Percentiles rank a stretch among this genome's conserved stretches.
phyloP scores from a whole-genome alignment of 176 grass and related monocot species.

The Musa acuminata region DNA sequence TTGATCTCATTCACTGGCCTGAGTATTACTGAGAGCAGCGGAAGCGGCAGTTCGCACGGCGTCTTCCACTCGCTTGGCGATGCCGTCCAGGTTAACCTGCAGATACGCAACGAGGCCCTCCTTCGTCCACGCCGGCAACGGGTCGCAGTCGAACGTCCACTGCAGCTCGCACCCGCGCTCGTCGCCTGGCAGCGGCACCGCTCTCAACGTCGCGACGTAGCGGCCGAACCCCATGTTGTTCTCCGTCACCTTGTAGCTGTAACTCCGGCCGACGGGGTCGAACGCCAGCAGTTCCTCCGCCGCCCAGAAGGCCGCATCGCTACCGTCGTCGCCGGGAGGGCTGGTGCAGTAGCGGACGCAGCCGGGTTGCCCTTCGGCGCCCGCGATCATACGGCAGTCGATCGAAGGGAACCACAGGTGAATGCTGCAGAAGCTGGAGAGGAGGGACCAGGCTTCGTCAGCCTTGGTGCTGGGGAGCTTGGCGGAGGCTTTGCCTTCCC shows the following conservation, averaged over 20 bases:
- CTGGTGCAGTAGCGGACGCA: conserved; percentile 45
- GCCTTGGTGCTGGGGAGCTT: conserved; percentile 31
- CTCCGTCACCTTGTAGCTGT: conserved; percentile 42
- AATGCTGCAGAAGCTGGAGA: conserved; percentile 59
- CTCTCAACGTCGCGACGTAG: conserved; percentile 39
- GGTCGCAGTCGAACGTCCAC: conserved; percentile 53
- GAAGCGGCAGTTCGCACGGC: neutral
- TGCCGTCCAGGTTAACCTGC: conserved; percentile 21
- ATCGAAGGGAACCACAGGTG: conserved; percentile 47
- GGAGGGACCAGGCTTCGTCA: conserved; percentile 43
- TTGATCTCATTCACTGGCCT: no score
- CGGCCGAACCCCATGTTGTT: conserved; percentile 58
- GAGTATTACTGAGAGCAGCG: neutral
- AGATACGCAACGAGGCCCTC: conserved; percentile 33
- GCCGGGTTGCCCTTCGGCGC: conserved; percentile 28
- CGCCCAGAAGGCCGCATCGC: conserved; percentile 26
- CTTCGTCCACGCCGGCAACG: conserved; percentile 30
- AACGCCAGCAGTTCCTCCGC: conserved; percentile 54
- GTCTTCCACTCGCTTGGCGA: conserved; percentile 36
- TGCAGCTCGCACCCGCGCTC: conserved; percentile 36
- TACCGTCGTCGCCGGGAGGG: neutral
- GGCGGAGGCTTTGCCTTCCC: conserved; percentile 36
- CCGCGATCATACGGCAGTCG: conserved; percentile 41
- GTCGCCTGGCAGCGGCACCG: neutral
- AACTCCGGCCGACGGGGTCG: conserved; percentile 28